Percentiles rank a stretch among this genome's conserved stretches.
phyloP scores from a whole-genome alignment of 177 flowering plant species.

The Vitis hybrid region DNA sequence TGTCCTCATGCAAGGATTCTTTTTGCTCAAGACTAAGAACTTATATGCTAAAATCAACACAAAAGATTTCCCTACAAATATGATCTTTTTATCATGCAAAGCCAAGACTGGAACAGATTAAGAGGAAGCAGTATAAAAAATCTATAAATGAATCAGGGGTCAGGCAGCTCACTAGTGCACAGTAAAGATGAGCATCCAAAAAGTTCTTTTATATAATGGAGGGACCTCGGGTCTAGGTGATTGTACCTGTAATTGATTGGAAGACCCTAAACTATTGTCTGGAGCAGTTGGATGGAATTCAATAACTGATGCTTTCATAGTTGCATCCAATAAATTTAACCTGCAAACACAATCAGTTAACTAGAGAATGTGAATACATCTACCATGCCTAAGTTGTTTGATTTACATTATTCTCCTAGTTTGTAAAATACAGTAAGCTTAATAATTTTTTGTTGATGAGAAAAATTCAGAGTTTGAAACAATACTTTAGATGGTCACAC shows the following conservation, averaged over 20 bases:
- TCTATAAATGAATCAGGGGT: not conserved
- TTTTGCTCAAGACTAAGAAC: too few species aligned
- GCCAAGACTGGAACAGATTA: not conserved
- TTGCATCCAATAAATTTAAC: conserved; percentile 34
- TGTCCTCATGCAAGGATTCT: not conserved
- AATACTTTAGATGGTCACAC: conserved; percentile 60
- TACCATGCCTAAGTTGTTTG: not conserved
- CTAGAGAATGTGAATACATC: conserved; percentile 1
- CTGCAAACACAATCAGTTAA: conserved; percentile 30
- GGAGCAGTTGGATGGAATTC: conserved; percentile 21
- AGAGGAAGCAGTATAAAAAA: too few species aligned
- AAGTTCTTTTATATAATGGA: not conserved
- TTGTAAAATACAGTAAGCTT: not conserved
- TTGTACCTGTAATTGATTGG: conserved; percentile 34
- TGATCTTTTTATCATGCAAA: not conserved
- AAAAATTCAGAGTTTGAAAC: not conserved
- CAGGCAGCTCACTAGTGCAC: not conserved
- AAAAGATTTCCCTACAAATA: not conserved
- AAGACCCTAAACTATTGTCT: conserved; percentile 27
- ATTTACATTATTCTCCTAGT: not conserved
- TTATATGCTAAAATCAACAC: not conserved
- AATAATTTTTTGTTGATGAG: not conserved
- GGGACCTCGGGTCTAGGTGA: not conserved
- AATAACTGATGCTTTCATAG: conserved; percentile 16
- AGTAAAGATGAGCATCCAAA: not conserved